Conservation (phyloP, 306 rosid species). For the Spatholobus suberectus region DNA sequence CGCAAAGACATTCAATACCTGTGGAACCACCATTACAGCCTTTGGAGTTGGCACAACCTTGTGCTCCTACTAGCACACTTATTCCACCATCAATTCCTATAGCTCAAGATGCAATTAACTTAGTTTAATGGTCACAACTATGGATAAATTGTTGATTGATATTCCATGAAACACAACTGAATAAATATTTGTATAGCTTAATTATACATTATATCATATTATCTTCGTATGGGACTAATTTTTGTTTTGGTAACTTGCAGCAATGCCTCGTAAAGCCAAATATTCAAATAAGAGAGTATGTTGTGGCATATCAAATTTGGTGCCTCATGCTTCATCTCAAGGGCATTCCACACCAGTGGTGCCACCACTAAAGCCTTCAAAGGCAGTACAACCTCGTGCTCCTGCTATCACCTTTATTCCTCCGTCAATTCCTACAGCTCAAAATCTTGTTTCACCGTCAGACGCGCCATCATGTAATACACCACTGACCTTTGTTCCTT, state of each 20-base stretch:
- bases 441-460: background rate
- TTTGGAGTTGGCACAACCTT: background rate
- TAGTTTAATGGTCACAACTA: background rate
- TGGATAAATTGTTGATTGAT: background rate
- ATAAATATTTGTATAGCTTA: background rate
- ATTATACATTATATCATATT: background rate
- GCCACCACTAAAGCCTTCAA: background rate
- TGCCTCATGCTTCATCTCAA: conserved; percentile 1
- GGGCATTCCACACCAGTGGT: background rate
- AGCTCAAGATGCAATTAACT: background rate
- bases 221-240: background rate
- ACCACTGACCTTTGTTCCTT: background rate
- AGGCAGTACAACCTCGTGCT: background rate
- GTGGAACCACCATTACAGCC: background rate
- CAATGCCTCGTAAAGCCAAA: background rate
- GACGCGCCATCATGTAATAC: background rate
- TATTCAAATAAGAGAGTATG: background rate
- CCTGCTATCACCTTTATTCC: background rate
- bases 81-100: background rate
- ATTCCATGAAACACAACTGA: background rate
- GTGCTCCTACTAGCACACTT: background rate
- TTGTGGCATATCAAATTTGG: background rate
- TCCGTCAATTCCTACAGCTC: background rate
- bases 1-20: background rate
- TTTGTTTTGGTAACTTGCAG: background rate